Percentiles rank a stretch among this genome's conserved stretches.
phyloP scores from a whole-genome alignment of 2,329 filamentous ascomycete species.

The Fusarium piperis region DNA sequence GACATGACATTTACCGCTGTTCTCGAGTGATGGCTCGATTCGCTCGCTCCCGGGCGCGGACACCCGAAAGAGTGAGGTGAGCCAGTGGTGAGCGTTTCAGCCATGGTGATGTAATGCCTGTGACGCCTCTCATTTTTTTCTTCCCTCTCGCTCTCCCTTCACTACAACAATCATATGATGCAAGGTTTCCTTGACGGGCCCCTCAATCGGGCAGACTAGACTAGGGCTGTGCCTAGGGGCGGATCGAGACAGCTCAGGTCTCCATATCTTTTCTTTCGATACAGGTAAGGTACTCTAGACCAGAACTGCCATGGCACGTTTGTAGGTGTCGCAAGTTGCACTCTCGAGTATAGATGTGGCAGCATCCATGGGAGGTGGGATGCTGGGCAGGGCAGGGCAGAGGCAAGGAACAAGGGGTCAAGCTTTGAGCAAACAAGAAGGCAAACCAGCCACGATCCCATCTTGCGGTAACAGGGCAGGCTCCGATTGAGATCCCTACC shows the following conservation, averaged over 20 bases:
- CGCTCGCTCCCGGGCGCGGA: slow-evolving; percentile 22
- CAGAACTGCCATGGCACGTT: not conserved
- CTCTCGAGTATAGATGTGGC: not conserved
- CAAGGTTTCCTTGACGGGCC: slow-evolving; percentile 32
- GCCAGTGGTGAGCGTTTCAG: not conserved
- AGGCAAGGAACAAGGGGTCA: slow-evolving; percentile 7
- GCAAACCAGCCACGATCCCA: slow-evolving; percentile 17
- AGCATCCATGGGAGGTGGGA: not conserved
- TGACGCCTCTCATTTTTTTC: slow-evolving; percentile 18
- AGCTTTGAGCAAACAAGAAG: slow-evolving; percentile 9
- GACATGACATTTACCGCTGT: slow-evolving; percentile 13
- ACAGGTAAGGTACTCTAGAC: slow-evolving; percentile 1
- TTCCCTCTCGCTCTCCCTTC: not conserved
- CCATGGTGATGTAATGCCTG: slow-evolving; percentile 41
- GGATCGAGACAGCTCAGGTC: slow-evolving; percentile 17
- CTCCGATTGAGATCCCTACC: not conserved
- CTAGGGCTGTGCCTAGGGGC: not conserved
- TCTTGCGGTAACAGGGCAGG: not conserved
- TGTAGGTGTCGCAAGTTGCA: not conserved
- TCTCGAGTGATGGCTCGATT: slow-evolving; percentile 13
- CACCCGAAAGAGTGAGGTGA: slow-evolving; percentile 20
- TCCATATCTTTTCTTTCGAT: not conserved
- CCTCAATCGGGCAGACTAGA: slow-evolving; percentile 35
- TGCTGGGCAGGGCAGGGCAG: slow-evolving; percentile 6
- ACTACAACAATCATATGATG: slow-evolving; percentile 39